phyloP scores from a whole-genome alignment of 2,329 filamentous ascomycete genomes.

The Chrysoporthe puriensis region DNA sequence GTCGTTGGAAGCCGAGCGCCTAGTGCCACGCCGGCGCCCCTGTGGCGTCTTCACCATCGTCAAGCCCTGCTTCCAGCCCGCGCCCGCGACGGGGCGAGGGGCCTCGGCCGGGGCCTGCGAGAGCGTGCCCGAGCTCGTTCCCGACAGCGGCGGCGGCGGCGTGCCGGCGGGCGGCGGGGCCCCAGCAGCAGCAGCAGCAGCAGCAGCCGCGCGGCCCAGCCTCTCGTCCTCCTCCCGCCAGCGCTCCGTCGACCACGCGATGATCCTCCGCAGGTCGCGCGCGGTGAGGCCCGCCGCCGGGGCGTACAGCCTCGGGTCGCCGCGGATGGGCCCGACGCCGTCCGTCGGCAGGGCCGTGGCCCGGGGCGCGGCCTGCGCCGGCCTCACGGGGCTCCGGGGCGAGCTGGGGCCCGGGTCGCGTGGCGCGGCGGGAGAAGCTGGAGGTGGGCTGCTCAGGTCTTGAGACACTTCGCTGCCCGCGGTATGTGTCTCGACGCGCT shows the following conservation, averaged over 20 bases:
- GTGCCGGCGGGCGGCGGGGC: no score
- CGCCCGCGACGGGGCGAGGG: no score
- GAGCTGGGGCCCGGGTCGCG: neutral
- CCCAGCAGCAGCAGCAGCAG: no score
- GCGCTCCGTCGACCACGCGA: constrained; percentile 5
- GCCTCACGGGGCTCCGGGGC: neutral
- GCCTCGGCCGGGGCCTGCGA: no score
- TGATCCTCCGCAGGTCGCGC: neutral
- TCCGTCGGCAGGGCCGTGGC: neutral
- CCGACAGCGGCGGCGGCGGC: no score
- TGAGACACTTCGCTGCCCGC: neutral
- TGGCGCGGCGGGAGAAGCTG: no score
- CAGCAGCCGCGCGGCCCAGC: neutral
- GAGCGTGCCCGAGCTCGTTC: no score
- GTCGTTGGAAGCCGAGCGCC: no score
- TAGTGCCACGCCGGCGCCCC: no score
- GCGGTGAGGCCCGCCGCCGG: neutral
- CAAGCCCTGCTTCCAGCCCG: no score
- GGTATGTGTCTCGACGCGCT: no score
- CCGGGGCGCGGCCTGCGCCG: neutral
- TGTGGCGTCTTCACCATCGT: no score
- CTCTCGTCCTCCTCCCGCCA: neutral
- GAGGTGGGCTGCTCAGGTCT: neutral
- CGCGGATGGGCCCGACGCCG: constrained; percentile 1
- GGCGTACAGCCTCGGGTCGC: neutral